A percentile compares a stretch with the other conserved stretches of the same genome.
phyloP scores from a whole-genome alignment of 192 early-diverging fungal species.

The Chytriomyces confervae region DNA sequence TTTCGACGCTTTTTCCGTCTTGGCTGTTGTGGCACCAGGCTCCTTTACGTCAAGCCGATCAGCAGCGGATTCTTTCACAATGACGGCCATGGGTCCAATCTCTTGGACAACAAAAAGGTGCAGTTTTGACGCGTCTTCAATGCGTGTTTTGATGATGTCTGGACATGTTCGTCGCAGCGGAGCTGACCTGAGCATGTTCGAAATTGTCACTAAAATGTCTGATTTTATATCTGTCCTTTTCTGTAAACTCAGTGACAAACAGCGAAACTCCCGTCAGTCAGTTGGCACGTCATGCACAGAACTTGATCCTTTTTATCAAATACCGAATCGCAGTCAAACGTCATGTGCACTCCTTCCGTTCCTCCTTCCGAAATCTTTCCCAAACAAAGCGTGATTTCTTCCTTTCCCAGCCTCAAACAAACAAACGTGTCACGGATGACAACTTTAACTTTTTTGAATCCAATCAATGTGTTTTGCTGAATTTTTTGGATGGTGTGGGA shows the following conservation, averaged over 20 bases:
- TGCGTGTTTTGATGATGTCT: constrained; percentile 31
- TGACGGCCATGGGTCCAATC: constrained; percentile 56
- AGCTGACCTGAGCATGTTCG: constrained; percentile 44
- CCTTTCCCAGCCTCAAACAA: too few species aligned
- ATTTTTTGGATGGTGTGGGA: too few species aligned
- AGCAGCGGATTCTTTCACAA: constrained; percentile 39
- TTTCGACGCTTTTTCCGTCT: not conserved
- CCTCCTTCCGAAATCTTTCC: not conserved
- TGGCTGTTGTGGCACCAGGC: not conserved
- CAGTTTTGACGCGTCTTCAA: constrained; percentile 42
- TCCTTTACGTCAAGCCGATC: not conserved
- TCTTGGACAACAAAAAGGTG: constrained; percentile 56
- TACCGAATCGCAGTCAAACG: too few species aligned
- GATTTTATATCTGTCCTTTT: not conserved
- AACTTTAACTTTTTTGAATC: too few species aligned
- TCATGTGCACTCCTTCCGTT: too few species aligned
- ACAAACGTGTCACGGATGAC: too few species aligned
- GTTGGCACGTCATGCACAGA: not conserved
- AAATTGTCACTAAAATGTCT: constrained; percentile 18
- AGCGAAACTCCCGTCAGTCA: too few species aligned
- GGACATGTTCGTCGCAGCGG: constrained; percentile 51
- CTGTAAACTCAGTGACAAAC: not conserved
- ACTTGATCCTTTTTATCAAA: too few species aligned
- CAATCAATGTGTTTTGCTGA: too few species aligned
- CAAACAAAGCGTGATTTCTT: not conserved